phyloP scores from a whole-genome alignment of 441 rosid genomes.

The Oxalis stricta region DNA sequence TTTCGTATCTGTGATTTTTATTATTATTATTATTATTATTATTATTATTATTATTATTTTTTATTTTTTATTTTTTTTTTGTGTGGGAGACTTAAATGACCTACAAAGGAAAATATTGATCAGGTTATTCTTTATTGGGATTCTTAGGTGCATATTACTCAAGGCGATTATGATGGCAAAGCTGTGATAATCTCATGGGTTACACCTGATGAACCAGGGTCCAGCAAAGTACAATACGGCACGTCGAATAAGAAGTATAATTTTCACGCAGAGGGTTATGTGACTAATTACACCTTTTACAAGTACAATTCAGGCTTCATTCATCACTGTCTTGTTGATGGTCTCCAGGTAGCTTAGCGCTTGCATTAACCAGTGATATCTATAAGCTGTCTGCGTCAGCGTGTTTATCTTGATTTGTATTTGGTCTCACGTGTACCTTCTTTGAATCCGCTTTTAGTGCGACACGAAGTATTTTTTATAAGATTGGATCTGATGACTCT shows the following conservation, averaged over 20 bases:
- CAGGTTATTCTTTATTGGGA: neutral
- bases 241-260: slow-evolving; percentile 12
- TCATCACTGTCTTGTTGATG: slow-evolving; percentile 22
- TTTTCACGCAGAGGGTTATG: slow-evolving; percentile 15
- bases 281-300: slow-evolving; percentile 20
- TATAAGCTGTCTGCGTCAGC: neutral
- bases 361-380: neutral
- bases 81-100: too few relatives aligned
- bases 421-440: neutral
- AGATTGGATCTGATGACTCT: slow-evolving; percentile 33
- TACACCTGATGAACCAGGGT: slow-evolving; percentile 16
- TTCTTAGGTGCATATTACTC: slow-evolving; percentile 15
- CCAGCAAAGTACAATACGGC: slow-evolving; percentile 17
- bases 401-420: neutral
- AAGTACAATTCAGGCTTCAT: slow-evolving; percentile 27
- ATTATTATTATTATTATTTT: too few relatives aligned
- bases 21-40: too few relatives aligned
- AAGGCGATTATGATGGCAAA: slow-evolving; percentile 16
- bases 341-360: slow-evolving; percentile 22
- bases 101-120: too few relatives aligned
- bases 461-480: slow-evolving; percentile 47
- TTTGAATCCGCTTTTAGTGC: slow-evolving; percentile 18
- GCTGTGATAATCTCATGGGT: slow-evolving; percentile 19
- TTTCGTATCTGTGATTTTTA: neutral
- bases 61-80: too few relatives aligned